Evolutionary conservation across 139 green algal genomes (phyloP).

Genomic region (Closterium sp.): DNA sequence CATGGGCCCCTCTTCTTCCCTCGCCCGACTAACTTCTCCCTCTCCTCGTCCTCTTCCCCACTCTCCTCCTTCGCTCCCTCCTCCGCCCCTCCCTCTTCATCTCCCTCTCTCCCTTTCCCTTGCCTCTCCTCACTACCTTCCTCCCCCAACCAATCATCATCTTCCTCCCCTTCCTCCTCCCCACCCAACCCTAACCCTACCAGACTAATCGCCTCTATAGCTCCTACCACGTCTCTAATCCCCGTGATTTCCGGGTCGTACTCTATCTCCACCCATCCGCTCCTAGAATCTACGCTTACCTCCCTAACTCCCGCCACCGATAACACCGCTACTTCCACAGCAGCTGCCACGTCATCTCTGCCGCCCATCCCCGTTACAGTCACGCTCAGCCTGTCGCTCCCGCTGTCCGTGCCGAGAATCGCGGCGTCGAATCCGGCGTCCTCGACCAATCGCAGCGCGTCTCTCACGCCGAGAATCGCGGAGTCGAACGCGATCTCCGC

Average conservation of each 20-base stretch:
- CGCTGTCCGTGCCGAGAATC: constrained; percentile 22
- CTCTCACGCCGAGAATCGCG: neutral
- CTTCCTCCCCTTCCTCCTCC: constrained; percentile 19
- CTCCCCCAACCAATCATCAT: neutral
- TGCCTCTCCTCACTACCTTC: neutral
- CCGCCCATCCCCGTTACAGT: constrained; percentile 38
- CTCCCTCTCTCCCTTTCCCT: neutral
- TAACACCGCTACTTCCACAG: constrained; percentile 37
- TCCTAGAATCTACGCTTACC: constrained; percentile 3
- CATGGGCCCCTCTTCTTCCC: neutral
- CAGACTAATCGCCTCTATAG: constrained; percentile 51
- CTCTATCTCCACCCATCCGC: constrained; percentile 50
- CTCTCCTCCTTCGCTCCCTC: neutral
- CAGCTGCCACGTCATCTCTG: neutral
- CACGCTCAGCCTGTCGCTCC: constrained; percentile 28
- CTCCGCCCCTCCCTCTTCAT: neutral
- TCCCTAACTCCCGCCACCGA: constrained; percentile 40
- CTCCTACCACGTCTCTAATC: constrained; percentile 69
- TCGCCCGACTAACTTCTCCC: neutral
- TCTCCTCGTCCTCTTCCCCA: neutral
- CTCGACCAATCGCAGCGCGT: constrained; percentile 60
- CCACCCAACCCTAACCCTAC: neutral
- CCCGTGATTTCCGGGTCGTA: constrained; percentile 68
- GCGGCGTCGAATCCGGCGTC: constrained; percentile 57
- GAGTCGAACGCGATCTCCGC: constrained; percentile 64